phyloP scores from a whole-genome alignment of 495 filamentous ascomycete genomes.

The Astrocystis sublimbata region DNA sequence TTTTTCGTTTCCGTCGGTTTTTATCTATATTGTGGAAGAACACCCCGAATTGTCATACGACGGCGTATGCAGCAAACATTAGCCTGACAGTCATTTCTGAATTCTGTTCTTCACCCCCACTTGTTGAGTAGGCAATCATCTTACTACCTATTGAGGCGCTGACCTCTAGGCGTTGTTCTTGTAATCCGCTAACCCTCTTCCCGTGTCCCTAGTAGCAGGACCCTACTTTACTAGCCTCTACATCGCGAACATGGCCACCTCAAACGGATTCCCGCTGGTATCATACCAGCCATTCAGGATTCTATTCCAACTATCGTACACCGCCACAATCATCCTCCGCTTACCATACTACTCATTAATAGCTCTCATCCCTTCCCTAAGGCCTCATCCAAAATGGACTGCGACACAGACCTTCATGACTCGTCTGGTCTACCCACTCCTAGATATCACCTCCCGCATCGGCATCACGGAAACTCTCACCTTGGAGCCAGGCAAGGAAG shows the following conservation, averaged over 20 bases:
- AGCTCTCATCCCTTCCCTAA: background rate
- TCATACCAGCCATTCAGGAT: constrained; percentile 17
- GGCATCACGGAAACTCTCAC: constrained; percentile 15
- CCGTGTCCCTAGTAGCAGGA: no score
- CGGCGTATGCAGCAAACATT: no score
- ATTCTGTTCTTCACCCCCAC: no score
- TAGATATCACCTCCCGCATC: constrained; percentile 10
- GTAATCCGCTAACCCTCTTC: no score
- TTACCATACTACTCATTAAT: constrained; percentile 8
- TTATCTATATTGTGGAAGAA: no score
- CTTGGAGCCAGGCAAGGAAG: constrained; percentile 19
- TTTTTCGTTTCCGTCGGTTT: no score
- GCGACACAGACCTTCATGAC: constrained; percentile 22
- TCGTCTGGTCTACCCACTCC: constrained; percentile 3
- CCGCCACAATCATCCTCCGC: background rate
- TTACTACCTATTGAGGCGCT: no score
- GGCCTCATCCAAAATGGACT: constrained; percentile 14
- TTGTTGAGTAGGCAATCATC: no score
- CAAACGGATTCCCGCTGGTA: background rate
- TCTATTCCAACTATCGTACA: constrained; percentile 9
- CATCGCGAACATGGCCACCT: constrained; percentile 3
- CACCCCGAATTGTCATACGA: no score
- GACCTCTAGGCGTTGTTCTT: no score
- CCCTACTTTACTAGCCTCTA: no score
- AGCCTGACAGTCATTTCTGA: no score